Evolutionary conservation across 1,284 basidiomycete genomes (phyloP).

Genomic region (Trametes pubescens): DNA sequence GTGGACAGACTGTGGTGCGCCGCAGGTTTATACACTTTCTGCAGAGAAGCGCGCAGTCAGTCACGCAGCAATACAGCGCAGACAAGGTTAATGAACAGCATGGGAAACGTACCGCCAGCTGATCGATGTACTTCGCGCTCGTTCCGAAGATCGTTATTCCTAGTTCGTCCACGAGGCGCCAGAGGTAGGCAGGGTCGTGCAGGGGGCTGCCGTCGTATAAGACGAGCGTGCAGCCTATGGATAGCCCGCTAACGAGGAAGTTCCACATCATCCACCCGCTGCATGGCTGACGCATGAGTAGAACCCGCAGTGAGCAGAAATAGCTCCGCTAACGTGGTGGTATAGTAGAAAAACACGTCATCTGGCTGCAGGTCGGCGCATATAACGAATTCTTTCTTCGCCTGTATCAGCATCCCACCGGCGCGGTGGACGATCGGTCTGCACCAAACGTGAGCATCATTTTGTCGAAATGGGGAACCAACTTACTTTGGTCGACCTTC

Average conservation of each 20-base stretch:
- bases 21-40: conserved; percentile 75
- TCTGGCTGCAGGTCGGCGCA: conserved; percentile 75
- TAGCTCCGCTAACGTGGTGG: conserved; percentile 72
- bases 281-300: conserved; percentile 14
- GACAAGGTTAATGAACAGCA: conserved; percentile 31
- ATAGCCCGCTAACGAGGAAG: conserved; percentile 77
- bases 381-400: conserved; percentile 83
- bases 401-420: conserved; percentile 87
- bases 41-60: conserved; percentile 26
- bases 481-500: conserved; percentile 62
- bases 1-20: conserved; percentile 69
- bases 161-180: conserved; percentile 76
- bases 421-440: conserved; percentile 88
- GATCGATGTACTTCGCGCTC: conserved; percentile 83
- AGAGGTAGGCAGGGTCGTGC: conserved; percentile 73
- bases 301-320: conserved; percentile 3
- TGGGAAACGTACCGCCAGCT: conserved; percentile 62
- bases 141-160: conserved; percentile 87
- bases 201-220: conserved; percentile 89
- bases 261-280: conserved; percentile 93
- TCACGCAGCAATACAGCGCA: conserved; percentile 4
- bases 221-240: conserved; percentile 77
- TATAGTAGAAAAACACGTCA: conserved; percentile 90
- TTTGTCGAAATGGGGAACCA: conserved; percentile 16
- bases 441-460: conserved; percentile 20